These are phyloP conservation scores for Wolfiporia cocos DNA, from an alignment of 1,284 basidiomycete genomes.

Conservation along the genomic window DNA sequence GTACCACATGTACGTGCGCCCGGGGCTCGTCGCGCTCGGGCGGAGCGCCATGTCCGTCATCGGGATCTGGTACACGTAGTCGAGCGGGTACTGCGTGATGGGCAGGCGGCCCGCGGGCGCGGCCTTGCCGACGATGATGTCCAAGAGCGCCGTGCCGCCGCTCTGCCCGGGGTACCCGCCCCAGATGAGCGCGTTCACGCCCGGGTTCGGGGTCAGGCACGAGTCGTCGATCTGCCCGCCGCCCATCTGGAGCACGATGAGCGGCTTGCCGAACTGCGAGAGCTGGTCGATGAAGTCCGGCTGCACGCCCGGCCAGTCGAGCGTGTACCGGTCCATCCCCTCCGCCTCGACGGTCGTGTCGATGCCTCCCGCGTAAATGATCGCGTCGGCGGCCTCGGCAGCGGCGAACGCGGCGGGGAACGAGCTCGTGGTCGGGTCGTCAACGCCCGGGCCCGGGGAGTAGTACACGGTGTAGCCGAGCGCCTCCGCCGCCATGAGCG, in stretches of 20 bases:
- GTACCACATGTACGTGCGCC: constrained; percentile 56
- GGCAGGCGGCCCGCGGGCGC: constrained; percentile 49
- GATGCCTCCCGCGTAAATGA: constrained; percentile 43
- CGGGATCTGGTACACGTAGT: constrained; percentile 38
- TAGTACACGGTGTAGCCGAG: constrained; percentile 42
- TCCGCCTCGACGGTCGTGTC: constrained; percentile 47
- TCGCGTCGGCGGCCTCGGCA: constrained; percentile 25
- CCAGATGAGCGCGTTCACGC: constrained; percentile 52
- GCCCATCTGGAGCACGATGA: constrained; percentile 49
- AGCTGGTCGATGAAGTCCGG: constrained; percentile 42
- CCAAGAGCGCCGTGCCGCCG: constrained; percentile 44
- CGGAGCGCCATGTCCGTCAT: constrained; percentile 56
- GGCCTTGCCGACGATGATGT: constrained; percentile 42
- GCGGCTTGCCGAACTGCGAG: constrained; percentile 38
- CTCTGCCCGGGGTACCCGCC: constrained; percentile 50
- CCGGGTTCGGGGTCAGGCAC: constrained; percentile 29
- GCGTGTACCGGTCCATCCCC: constrained; percentile 39
- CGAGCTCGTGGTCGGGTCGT: constrained; percentile 30
- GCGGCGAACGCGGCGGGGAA: constrained; percentile 33
- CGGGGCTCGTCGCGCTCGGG: constrained; percentile 40
- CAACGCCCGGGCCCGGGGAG: constrained; percentile 34
- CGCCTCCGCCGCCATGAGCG: constrained; percentile 38
- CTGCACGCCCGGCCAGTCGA: constrained; percentile 53
- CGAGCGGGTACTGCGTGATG: constrained; percentile 47
- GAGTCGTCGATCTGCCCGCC: constrained; percentile 50